Conservation (phyloP, 176 grass and related monocot genomes). For the Canna indica region DNA sequence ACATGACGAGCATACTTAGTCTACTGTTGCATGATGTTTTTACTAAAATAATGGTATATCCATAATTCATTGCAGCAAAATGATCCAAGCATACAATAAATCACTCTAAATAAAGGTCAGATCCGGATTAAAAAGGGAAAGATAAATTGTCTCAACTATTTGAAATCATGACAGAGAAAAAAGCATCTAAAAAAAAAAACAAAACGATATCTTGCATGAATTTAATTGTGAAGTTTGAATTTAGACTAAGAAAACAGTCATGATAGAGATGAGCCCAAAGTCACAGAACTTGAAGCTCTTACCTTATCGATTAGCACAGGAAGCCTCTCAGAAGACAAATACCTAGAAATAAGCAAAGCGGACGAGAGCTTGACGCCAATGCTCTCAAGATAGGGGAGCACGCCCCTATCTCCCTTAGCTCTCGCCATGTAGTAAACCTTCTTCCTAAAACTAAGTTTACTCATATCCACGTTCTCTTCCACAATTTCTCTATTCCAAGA, state of each 20-base stretch:
- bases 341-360: constrained; percentile 55
- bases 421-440: constrained; percentile 86
- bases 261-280: background rate
- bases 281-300: background rate
- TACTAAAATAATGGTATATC: no score
- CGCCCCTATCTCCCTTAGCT: constrained; percentile 51
- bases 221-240: no score
- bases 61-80: no score
- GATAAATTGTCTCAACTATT: no score
- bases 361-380: constrained; percentile 66
- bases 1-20: background rate
- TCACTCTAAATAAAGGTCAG: no score
- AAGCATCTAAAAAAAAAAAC: no score
- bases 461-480: constrained; percentile 26
- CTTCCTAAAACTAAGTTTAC: constrained; percentile 44
- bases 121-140: no score
- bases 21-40: no score
- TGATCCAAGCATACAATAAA: no score
- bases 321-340: constrained; percentile 40
- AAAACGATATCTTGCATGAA: no score
- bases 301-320: constrained; percentile 58
- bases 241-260: no score
- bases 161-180: no score
- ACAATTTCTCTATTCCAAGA: constrained; percentile 42
- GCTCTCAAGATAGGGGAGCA: constrained; percentile 74